Percentiles rank a stretch among this genome's conserved stretches.
Conservation (phyloP, 169 alveolate genomes). For the Plasmodium adleri region DNA sequence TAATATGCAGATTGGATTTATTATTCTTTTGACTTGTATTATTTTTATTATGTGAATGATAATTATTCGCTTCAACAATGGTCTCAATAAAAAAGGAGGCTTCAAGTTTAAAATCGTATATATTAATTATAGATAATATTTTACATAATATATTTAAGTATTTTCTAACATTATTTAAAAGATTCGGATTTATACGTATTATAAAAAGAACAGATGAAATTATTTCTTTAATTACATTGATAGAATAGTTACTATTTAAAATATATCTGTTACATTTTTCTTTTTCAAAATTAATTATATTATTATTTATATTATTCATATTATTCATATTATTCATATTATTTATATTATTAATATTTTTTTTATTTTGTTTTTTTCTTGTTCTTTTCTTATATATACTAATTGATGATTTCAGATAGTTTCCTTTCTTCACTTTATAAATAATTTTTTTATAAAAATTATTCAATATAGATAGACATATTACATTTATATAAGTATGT, state of each 20-base stretch:
- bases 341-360: slow-evolving; percentile 1
- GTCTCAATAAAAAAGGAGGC: slow-evolving; percentile 21
- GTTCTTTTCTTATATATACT: slow-evolving; percentile 36
- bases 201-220: slow-evolving; percentile 41
- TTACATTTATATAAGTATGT: slow-evolving; percentile 50
- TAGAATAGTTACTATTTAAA: slow-evolving; percentile 23
- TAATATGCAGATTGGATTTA: slow-evolving; percentile 1
- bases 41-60: too few relatives aligned
- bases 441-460: slow-evolving; percentile 32
- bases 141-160: slow-evolving; percentile 59
- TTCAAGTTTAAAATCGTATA: slow-evolving; percentile 33
- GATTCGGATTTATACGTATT: slow-evolving; percentile 39
- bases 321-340: background rate
- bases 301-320: too few relatives aligned
- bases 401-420: slow-evolving; percentile 39
- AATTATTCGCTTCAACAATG: background rate
- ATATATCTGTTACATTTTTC: background rate
- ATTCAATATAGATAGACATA: slow-evolving; percentile 20
- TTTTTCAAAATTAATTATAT: too few relatives aligned
- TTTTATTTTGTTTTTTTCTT: background rate
- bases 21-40: too few relatives aligned
- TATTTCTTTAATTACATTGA: slow-evolving; percentile 53
- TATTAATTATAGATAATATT: slow-evolving; percentile 41
- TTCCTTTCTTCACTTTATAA: slow-evolving; percentile 60
- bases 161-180: slow-evolving; percentile 23